Percentiles rank a stretch among this genome's conserved stretches.
Conservation (phyloP, 1,139 yeast genomes). For the Blastobotrys persicus region DNA sequence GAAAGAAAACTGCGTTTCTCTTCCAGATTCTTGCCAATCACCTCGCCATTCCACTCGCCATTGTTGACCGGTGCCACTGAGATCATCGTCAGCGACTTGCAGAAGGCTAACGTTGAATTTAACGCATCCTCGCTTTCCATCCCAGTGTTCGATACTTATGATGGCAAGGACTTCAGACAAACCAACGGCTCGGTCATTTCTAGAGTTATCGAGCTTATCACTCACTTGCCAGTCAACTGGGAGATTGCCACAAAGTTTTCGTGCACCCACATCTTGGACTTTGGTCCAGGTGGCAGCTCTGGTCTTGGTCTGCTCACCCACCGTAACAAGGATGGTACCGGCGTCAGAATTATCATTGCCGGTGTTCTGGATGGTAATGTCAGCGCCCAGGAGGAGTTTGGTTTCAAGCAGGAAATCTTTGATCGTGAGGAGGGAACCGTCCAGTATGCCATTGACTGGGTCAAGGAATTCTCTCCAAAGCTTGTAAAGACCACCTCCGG, state of each 20-base stretch:
- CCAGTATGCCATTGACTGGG: conserved; percentile 89
- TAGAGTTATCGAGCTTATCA: conserved; percentile 76
- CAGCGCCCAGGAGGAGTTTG: conserved; percentile 70
- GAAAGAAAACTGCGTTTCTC: conserved; percentile 92
- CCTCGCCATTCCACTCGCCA: conserved; percentile 96
- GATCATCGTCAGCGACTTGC: conserved; percentile 63
- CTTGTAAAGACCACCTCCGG: conserved; percentile 72
- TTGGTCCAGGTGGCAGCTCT: conserved; percentile 98
- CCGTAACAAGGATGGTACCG: conserved; percentile 98
- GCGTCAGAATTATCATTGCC: conserved; percentile 89
- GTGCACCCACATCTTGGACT: conserved; percentile 87
- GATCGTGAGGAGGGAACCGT: conserved; percentile 63
- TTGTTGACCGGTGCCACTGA: conserved; percentile 71
- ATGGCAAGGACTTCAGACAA: conserved; percentile 74
- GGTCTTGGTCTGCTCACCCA: conserved; percentile 96
- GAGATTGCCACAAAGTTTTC: conserved; percentile 78
- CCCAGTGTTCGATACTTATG: conserved; percentile 89
- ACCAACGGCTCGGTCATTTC: conserved; percentile 49
- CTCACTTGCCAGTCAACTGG: conserved; percentile 92
- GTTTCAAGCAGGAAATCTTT: conserved; percentile 93
- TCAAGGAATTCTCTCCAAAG: conserved; percentile 80
- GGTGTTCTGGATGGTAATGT: conserved; percentile 76
- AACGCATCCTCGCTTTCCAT: conserved; percentile 57
- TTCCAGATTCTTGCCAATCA: conserved; percentile 90
- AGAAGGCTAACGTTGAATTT: conserved; percentile 56